These are phyloP conservation scores for Amanita thiersii DNA, from an alignment of 768 basidiomycete species.

Conservation along the genomic window DNA sequence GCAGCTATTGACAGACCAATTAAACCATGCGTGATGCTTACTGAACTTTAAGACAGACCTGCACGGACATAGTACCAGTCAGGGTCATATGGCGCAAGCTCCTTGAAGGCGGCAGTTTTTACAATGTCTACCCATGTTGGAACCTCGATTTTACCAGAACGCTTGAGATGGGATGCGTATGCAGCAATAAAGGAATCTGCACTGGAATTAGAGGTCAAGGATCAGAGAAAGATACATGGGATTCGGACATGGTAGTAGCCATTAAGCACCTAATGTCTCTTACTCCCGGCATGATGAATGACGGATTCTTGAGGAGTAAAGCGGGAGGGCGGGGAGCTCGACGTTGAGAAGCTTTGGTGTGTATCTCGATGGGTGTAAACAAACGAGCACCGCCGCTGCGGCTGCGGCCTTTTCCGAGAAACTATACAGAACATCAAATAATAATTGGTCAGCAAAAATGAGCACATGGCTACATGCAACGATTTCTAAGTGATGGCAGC, in stretches of 20 bases:
- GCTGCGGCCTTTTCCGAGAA: conserved; percentile 31
- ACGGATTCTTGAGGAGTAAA: conserved; percentile 38
- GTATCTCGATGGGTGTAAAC: conserved; percentile 25
- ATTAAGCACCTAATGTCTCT: conserved; percentile 63
- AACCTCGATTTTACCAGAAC: conserved; percentile 98
- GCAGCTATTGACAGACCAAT: conserved; percentile 50
- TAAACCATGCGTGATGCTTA: not conserved
- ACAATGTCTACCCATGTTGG: conserved; percentile 98
- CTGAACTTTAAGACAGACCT: conserved; percentile 48
- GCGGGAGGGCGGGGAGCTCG: conserved; percentile 37
- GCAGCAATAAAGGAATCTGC: conserved; percentile 91
- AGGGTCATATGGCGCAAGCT: conserved; percentile 97
- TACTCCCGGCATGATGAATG: conserved; percentile 72
- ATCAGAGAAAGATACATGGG: conserved; percentile 12
- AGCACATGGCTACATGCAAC: too few relatives aligned
- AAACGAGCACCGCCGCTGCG: conserved; percentile 16
- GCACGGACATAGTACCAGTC: conserved; percentile 99
- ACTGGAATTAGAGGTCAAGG: conserved; percentile 34
- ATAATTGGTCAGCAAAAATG: conserved; percentile 17
- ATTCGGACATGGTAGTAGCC: conserved; percentile 5
- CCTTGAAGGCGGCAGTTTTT: conserved; percentile 96
- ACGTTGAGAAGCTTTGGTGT: conserved; percentile 40
- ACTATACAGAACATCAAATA: conserved; percentile 30
- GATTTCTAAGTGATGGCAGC: too few relatives aligned
- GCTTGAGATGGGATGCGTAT: conserved; percentile 94